Conservation (phyloP, 106 monocot genomes). For the Hemerocallis citrina region DNA sequence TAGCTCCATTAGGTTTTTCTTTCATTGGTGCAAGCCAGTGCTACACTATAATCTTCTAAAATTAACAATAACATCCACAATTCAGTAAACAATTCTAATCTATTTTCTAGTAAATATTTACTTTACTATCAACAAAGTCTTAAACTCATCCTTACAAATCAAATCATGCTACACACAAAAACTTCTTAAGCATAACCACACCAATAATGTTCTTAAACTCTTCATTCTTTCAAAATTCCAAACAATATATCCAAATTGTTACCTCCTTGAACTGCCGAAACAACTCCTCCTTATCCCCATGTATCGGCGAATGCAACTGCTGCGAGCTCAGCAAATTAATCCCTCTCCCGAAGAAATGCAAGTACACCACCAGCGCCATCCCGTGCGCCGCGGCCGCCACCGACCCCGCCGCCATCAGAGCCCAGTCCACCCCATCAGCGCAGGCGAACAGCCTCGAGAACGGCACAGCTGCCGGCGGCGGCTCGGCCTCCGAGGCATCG, state of each 20-base stretch:
- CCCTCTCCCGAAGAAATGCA: slow-evolving; percentile 72
- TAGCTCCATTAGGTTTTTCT: no score
- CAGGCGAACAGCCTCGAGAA: slow-evolving; percentile 84
- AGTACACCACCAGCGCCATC: slow-evolving; percentile 67
- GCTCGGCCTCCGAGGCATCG: slow-evolving; percentile 61
- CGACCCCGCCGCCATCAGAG: slow-evolving; percentile 60
- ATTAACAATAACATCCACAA: no score
- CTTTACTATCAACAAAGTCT: no score
- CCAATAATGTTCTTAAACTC: no score
- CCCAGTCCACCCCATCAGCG: slow-evolving; percentile 79
- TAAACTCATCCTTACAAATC: no score
- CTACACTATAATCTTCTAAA: no score
- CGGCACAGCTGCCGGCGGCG: slow-evolving; percentile 76
- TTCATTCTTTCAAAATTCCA: no score
- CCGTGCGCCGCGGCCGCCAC: slow-evolving; percentile 85
- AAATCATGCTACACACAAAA: no score
- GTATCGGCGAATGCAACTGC: background rate
- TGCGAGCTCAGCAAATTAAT: slow-evolving; percentile 45
- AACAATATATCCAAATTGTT: slow-evolving; percentile 11
- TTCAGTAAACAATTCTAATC: no score
- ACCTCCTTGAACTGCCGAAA: slow-evolving; percentile 75
- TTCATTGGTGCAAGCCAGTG: no score
- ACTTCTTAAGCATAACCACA: no score
- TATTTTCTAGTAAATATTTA: no score
- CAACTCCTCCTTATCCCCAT: slow-evolving; percentile 20